phyloP scores from a whole-genome alignment of 1,284 basidiomycete species.

The Ganoderma resinaceum region DNA sequence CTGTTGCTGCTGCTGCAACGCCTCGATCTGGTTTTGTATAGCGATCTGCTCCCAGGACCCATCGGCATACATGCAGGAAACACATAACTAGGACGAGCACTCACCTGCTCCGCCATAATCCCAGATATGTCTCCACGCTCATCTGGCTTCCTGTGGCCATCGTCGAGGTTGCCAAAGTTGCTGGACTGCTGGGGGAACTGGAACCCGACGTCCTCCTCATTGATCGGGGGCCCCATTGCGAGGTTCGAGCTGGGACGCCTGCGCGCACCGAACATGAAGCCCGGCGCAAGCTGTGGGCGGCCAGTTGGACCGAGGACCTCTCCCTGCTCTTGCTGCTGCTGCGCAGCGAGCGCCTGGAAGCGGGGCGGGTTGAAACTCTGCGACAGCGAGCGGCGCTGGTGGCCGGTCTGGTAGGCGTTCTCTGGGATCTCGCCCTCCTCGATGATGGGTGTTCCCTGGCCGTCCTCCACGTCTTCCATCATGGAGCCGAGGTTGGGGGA shows the following conservation, averaged over 20 bases:
- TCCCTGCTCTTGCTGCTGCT: slow-evolving; percentile 65
- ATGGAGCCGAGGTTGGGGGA: slow-evolving; percentile 82
- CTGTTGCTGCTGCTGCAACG: slow-evolving; percentile 89
- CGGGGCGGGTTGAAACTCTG: slow-evolving; percentile 87
- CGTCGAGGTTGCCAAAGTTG: slow-evolving; percentile 44
- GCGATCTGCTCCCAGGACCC: slow-evolving; percentile 66
- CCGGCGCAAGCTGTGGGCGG: slow-evolving; percentile 87
- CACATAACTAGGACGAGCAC: slow-evolving; percentile 13
- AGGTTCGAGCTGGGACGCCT: slow-evolving; percentile 57
- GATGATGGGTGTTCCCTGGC: slow-evolving; percentile 48
- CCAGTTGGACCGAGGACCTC: slow-evolving; percentile 79
- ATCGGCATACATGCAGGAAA: slow-evolving; percentile 3
- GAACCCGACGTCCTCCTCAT: slow-evolving; percentile 80
- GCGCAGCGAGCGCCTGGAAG: slow-evolving; percentile 85
- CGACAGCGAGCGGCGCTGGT: slow-evolving; percentile 76
- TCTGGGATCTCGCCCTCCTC: slow-evolving; percentile 84
- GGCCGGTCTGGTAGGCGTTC: slow-evolving; percentile 56
- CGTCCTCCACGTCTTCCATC: slow-evolving; percentile 81
- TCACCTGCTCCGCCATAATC: slow-evolving; percentile 91
- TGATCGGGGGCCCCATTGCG: slow-evolving; percentile 74
- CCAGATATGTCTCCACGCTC: slow-evolving; percentile 79
- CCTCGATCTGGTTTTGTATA: slow-evolving; percentile 90
- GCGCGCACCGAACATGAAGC: slow-evolving; percentile 87
- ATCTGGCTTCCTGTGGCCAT: slow-evolving; percentile 61
- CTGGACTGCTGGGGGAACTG: slow-evolving; percentile 79